Conservation (phyloP, 78 protist genomes). For the Dictyostelium intermedium region DNA sequence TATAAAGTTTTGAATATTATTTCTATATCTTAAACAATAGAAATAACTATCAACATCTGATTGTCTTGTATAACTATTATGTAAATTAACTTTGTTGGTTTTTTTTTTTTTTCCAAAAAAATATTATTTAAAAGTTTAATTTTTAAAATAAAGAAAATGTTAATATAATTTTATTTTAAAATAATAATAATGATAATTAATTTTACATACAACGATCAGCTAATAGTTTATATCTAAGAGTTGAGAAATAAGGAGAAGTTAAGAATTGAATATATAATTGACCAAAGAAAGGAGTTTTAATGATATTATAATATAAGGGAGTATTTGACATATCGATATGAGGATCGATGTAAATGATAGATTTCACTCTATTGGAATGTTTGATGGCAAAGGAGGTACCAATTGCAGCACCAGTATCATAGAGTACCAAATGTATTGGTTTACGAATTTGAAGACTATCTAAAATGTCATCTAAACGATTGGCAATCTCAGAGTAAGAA, state of each 20-base stretch:
- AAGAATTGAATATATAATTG: background rate
- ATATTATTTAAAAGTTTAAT: no score
- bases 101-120: background rate
- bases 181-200: background rate
- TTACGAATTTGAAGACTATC: constrained; percentile 11
- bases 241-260: constrained; percentile 30
- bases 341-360: constrained; percentile 32
- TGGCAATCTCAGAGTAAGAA: background rate
- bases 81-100: background rate
- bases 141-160: no score
- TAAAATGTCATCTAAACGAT: constrained; percentile 39
- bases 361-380: constrained; percentile 23
- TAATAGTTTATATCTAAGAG: constrained; percentile 22
- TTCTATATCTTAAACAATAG: constrained; percentile 48
- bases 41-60: constrained; percentile 16
- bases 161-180: background rate
- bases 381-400: background rate
- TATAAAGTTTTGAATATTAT: constrained; percentile 39
- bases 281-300: constrained; percentile 14
- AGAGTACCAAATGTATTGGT: constrained; percentile 31
- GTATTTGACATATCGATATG: constrained; percentile 2
- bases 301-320: constrained; percentile 14
- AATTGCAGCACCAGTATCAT: constrained; percentile 30
- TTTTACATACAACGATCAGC: background rate
- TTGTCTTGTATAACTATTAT: background rate